These are phyloP conservation scores for Cyberlindnera saturnus DNA, from an alignment of 805 yeast species.

Conservation along the genomic window DNA sequence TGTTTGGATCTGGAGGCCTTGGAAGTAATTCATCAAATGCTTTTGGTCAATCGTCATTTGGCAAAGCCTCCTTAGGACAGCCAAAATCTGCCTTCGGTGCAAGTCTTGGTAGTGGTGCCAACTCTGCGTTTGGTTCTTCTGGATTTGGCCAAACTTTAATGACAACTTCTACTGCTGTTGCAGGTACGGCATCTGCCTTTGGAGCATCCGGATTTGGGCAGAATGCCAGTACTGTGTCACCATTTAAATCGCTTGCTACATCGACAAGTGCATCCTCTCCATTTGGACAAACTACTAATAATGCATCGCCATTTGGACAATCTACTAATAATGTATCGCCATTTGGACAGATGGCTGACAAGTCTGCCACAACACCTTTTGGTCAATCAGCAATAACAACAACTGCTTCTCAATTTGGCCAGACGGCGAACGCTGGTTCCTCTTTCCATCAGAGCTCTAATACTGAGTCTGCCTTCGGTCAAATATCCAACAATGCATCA, in stretches of 20 bases:
- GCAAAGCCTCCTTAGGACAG: constrained; percentile 3
- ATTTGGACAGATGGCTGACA: no score
- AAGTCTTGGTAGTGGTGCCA: not conserved
- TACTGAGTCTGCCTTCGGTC: not conserved
- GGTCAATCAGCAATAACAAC: constrained; percentile 4
- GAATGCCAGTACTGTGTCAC: constrained; percentile 2
- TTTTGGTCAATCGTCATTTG: constrained; percentile 5
- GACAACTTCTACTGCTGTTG: no score
- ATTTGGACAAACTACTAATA: constrained; percentile 4
- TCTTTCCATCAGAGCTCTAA: not conserved
- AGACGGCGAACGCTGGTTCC: not conserved
- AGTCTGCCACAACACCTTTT: constrained; percentile 4
- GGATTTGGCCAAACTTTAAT: constrained; percentile 12
- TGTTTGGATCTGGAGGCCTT: not conserved
- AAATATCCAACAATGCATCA: constrained; percentile 3
- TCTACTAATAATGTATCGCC: no score
- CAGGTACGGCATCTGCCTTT: constrained; percentile 10
- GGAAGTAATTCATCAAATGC: not conserved
- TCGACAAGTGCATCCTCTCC: not conserved
- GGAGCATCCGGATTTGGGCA: constrained; percentile 18
- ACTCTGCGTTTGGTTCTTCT: constrained; percentile 10
- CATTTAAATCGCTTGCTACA: constrained; percentile 7
- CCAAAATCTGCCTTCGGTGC: constrained; percentile 1
- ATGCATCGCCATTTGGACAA: constrained; percentile 6
- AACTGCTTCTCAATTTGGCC: constrained; percentile 16